Base-by-base conservation (phyloP, 352 stramenopile species). In the Globisporangium barbulae region DNA sequence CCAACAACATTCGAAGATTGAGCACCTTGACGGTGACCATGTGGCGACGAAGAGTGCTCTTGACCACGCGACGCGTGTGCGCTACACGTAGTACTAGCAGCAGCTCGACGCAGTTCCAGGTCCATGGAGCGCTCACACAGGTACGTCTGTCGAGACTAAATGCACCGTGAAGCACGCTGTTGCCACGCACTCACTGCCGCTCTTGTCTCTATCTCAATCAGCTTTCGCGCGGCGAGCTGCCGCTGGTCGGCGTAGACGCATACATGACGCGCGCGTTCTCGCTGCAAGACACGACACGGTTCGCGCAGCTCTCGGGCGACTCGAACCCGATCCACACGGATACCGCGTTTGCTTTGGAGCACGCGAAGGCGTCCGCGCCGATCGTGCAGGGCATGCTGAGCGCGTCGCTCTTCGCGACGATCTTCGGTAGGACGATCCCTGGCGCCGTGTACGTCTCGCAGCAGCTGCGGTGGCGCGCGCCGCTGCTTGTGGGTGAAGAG, bases 331-430 rank as follows among this genome's bases (percentile, higher is more conserved):
- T 95, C 55, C 86, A 95, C 62, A 74, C 87, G 21, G 82, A 93
- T 64, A 69, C 76, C 2, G 61, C 37, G 0, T 82, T 81, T 33
- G 75, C 76, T 0, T 30, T 56, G 0, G 39, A 76, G 47, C 50
- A 71, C n/a, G 57, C 65, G 9, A 64, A 67, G 5, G 57, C 73
- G 28, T 54, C 37, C 9, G 73, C 76, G 41, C 82, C 83, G 0
- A 72, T 94, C 31, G 86, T 94, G 37, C 83, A 94, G 61, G 86
- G 86, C n/a, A 83, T 93, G 59, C 77, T 94, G 22, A 90, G 72
- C 28, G 78, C 81, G 39, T 89, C 82, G 63, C 81, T 94, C 21
- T 93, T 94, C 59, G 84, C 86, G 31, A 91, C 86, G 28, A 91
- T 94, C 65, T 93, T 94, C 55, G 86, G 84, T 28, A 71, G 72